Evolutionary conservation across 2,329 filamentous ascomycete species (phyloP), one percentile per base, ranked within the genome.

Genomic region (Botryotinia globosa): DNA sequence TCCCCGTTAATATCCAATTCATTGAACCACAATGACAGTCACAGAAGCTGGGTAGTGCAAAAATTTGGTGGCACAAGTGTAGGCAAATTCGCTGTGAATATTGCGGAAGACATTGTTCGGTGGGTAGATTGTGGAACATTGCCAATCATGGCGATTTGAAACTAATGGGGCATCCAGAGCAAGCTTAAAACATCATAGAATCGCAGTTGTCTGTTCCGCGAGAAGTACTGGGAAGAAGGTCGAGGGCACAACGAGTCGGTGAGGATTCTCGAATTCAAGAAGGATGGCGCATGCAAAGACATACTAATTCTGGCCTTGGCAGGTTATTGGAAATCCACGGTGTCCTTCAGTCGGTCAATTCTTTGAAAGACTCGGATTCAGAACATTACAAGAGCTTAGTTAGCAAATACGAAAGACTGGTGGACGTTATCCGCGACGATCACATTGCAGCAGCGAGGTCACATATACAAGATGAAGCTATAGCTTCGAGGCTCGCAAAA

Each of bases 41-140:
- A 71, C 54, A 68, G 73, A 51, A 78, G 86, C 77, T 97, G 94
- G 94, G 87, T 97, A 44, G 92, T 98, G 68, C 94, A 97, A 82
- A 98, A 98, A 83, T 97, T 97, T 82, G 94, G 94, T 75, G 95
- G 95, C 69, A 99, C 95, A 69, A 97, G 93, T 80, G 92, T 98
- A 69, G 96, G 95, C 78, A 98, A 98, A 84, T 97, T 97, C 79
- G 91, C 94, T 69, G 87, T 89, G 77, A 91, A 91, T 81, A 91
- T 92, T 78, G 89, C 90, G 42, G 86, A 89, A 77, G 87, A 92
- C 78, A 93, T 95, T 80, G 88, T 94, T 77, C 84, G 85, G 86
- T 88, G 83, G 81, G 82, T 66, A 51, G 34, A 34, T 70, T 58
- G 29, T 66, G 32, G 48, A 44, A 34, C 51, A 63, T 56, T 58